Percentiles rank a stretch among this genome's conserved stretches.
Evolutionary conservation across 2,329 filamentous ascomycete species (phyloP).

Genomic region (Fusarium hainanense): DNA sequence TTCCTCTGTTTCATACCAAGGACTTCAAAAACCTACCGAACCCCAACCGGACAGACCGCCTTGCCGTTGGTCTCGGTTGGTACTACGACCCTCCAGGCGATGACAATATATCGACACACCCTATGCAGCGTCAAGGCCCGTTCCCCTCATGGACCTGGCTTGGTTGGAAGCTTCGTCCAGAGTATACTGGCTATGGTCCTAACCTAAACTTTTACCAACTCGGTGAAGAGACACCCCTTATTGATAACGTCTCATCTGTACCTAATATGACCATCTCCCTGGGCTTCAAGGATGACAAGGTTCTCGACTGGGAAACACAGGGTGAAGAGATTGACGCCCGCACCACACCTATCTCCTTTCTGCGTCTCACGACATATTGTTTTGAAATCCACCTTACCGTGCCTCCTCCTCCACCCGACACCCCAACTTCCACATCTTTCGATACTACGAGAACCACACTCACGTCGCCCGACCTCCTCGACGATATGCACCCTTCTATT

Average conservation of each 20-base stretch:
- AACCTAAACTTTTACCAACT: constrained; percentile 50
- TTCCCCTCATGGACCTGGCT: constrained; percentile 56
- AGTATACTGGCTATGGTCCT: constrained; percentile 41
- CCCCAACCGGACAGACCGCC: constrained; percentile 50
- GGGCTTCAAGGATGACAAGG: constrained; percentile 49
- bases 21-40: constrained; percentile 46
- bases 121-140: constrained; percentile 43
- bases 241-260: constrained; percentile 47
- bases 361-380: constrained; percentile 51
- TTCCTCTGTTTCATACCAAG: constrained; percentile 51
- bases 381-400: constrained; percentile 48
- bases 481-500: constrained; percentile 33
- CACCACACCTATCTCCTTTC: constrained; percentile 45
- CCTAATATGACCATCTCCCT: constrained; percentile 51
- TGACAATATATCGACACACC: constrained; percentile 34
- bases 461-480: constrained; percentile 39
- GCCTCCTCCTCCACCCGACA: constrained; percentile 2
- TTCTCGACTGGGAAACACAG: constrained; percentile 53
- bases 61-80: constrained; percentile 53
- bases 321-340: constrained; percentile 48
- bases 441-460: constrained; percentile 32
- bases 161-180: constrained; percentile 48
- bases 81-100: constrained; percentile 44
- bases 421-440: constrained; percentile 22
- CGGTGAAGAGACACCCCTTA: constrained; percentile 42